Percentiles rank a stretch among this genome's conserved stretches.
phyloP scores from a whole-genome alignment of 192 early-diverging fungal genomes.

The Linnemannia zychae region DNA sequence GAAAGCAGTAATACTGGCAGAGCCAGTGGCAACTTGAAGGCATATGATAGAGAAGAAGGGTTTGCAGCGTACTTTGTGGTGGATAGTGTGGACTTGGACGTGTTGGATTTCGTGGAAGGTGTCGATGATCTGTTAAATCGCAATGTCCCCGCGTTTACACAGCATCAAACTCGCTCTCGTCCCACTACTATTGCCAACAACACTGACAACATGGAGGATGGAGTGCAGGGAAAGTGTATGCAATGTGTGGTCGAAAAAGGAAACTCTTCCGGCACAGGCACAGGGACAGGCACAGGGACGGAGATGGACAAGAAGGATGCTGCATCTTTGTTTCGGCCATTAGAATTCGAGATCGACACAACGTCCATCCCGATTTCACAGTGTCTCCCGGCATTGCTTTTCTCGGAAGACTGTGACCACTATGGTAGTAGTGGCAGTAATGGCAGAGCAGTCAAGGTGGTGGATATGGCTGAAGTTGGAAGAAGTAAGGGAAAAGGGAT shows the following conservation, averaged over 20 bases:
- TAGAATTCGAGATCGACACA: constrained; percentile 17
- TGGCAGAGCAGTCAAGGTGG: not conserved
- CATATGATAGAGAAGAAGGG: not conserved
- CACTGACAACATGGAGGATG: not conserved
- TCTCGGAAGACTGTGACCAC: not conserved
- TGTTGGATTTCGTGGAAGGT: constrained; percentile 31
- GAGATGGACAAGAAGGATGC: not conserved
- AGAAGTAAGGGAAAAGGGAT: not conserved
- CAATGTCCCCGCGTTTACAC: not conserved
- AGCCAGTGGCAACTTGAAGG: not conserved
- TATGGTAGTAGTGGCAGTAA: not conserved
- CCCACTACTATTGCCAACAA: not conserved
- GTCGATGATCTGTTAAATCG: not conserved
- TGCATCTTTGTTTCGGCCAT: not conserved
- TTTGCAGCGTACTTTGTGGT: constrained; percentile 18
- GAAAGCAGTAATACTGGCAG: not conserved
- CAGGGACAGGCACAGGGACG: not conserved
- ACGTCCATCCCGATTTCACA: constrained; percentile 10
- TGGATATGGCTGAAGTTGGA: not conserved
- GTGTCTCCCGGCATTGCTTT: constrained; percentile 25
- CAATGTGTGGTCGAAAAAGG: constrained; percentile 1
- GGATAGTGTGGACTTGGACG: constrained; percentile 31
- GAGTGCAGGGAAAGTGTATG: not conserved
- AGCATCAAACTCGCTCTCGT: not conserved
- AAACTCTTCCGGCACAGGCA: not conserved